These are phyloP conservation scores for Hyaloscypha finlandica DNA, from an alignment of 495 filamentous ascomycete genomes.

Conservation along the genomic window DNA sequence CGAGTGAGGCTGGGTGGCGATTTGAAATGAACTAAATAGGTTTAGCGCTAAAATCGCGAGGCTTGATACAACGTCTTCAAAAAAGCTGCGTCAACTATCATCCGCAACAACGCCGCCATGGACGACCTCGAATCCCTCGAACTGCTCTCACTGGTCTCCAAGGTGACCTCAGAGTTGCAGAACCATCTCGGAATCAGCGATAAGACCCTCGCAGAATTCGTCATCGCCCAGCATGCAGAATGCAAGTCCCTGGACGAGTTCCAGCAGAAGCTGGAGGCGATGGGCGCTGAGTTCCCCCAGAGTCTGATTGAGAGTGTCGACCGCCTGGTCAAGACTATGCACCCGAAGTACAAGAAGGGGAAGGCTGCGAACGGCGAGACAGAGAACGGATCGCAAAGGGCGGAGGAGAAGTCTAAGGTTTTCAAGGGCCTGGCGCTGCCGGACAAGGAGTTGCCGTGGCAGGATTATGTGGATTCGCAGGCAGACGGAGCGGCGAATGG, in stretches of 20 bases:
- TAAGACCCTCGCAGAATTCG: conserved; percentile 92
- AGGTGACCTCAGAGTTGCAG: conserved; percentile 89
- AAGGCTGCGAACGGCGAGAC: conserved; percentile 39
- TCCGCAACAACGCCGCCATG: conserved; percentile 51
- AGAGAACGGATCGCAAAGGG: conserved; percentile 34
- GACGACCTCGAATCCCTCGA: conserved; percentile 90
- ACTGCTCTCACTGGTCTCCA: conserved; percentile 88
- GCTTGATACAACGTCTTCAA: neutral
- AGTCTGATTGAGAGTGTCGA: conserved; percentile 92
- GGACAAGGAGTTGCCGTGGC: conserved; percentile 68
- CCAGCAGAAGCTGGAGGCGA: conserved; percentile 65
- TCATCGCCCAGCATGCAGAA: conserved; percentile 87
- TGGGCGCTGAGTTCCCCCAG: conserved; percentile 85
- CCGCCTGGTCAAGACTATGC: conserved; percentile 83
- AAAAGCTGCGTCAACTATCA: neutral
- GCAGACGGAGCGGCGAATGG: conserved; percentile 28
- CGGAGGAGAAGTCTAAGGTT: conserved; percentile 69
- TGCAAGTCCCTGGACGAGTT: conserved; percentile 68
- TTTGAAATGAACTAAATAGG: neutral
- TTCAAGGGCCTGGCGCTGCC: conserved; percentile 91
- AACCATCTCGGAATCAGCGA: conserved; percentile 93
- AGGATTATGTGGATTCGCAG: conserved; percentile 52
- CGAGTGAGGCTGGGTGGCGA: neutral
- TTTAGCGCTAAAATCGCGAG: neutral
- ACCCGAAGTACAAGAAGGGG: conserved; percentile 73